Evolutionary conservation across 2,329 filamentous ascomycete genomes (phyloP), one percentile per base, ranked within the genome.

Genomic region (Sporothrix euskadiensis): DNA sequence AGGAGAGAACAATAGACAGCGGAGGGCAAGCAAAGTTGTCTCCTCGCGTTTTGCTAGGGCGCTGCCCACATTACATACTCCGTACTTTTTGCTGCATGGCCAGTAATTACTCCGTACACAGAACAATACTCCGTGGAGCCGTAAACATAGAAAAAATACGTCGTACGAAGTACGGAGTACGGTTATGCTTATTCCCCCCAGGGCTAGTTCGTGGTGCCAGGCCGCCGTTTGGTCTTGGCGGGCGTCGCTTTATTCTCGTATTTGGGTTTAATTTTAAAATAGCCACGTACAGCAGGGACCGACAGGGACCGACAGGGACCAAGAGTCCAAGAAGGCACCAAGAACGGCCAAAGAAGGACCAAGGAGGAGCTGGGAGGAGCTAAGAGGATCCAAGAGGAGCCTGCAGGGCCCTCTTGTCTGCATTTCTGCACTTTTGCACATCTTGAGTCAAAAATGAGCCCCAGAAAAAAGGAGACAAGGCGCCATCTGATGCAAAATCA

Each of bases 141-240:
- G 59, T 63, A 41, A 63, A 63, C 59, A 49, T 0, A 65, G 19
- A 54, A 69, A 69, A 54, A n/a, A n/a, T n/a, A n/a, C n/a, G n/a
- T n/a, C n/a, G n/a, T n/a, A n/a, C n/a, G n/a, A n/a, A n/a, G n/a
- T 22, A 69, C 32, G 26, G 2, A 26, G 26, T 22, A 69, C 32
- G 49, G 66, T 69, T 69, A 69, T 69, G 66, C 66, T 69, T 69
- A 69, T 41, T 69, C 39, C 39, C 49, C 30, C 41, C 63, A 32
- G 66, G 49, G 66, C 66, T 54, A 69, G 47, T 22, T 10, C 4
- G 22, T 12, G 52, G 14, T 68, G 59, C 35, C 59, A 44, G 59
- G 35, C 26, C 22, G 26, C 26, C 44, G 41, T 8, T 49, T n/a
- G 10, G 32, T 19, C 32, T 69, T 69, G 47, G 66, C 66, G 66